Percentiles rank a stretch among this genome's conserved stretches.
Evolutionary conservation across 1,139 yeast species (phyloP).

Genomic region (Saccharomyces hybrid): DNA sequence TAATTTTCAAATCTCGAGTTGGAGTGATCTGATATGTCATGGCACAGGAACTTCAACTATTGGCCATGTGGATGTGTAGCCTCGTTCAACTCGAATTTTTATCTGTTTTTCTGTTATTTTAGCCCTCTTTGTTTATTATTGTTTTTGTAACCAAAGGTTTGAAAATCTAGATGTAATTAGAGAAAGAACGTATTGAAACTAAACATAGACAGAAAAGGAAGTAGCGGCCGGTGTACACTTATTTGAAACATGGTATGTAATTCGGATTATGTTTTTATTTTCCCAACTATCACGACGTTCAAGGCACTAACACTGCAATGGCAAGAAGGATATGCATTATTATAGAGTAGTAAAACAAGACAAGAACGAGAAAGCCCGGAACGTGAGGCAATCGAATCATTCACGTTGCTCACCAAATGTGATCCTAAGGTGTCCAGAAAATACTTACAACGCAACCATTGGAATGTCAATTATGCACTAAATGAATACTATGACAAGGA

Average conservation of each 20-base stretch:
- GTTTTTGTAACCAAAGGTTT: neutral
- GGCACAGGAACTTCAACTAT: neutral
- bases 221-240: neutral
- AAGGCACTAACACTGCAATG: neutral
- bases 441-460: constrained; percentile 21
- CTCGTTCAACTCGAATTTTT: neutral
- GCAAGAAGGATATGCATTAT: neutral
- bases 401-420: constrained; percentile 21
- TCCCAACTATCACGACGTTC: neutral
- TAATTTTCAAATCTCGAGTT: neutral
- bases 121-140: neutral
- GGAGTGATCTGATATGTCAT: neutral
- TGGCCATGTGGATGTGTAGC: neutral
- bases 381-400: constrained; percentile 11
- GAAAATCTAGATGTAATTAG: neutral
- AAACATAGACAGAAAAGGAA: neutral
- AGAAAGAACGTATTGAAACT: neutral
- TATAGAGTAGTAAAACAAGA: neutral
- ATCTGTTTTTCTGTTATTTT: neutral
- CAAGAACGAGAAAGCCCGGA: constrained; percentile 2
- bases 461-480: constrained; percentile 29
- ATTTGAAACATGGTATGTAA: neutral
- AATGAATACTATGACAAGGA: constrained; percentile 29
- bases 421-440: constrained; percentile 16
- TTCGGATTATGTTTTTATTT: neutral